phyloP scores from a whole-genome alignment of 768 basidiomycete species.

The Mycena capillaripes region DNA sequence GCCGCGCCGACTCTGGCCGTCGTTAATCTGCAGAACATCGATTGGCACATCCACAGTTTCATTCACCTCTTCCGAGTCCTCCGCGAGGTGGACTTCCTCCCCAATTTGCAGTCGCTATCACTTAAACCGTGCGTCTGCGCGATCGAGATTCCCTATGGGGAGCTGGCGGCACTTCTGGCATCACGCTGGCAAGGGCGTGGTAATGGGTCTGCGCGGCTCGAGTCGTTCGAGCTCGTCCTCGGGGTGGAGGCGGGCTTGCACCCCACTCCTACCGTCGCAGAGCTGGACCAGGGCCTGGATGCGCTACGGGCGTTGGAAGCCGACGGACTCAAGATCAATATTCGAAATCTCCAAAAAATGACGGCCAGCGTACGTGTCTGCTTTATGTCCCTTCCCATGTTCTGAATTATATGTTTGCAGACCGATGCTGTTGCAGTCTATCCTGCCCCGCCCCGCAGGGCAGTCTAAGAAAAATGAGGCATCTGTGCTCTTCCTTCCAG shows the following conservation, averaged over 20 bases:
- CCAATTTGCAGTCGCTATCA: neutral
- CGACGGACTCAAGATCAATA: neutral
- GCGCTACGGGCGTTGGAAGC: neutral
- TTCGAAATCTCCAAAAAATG: neutral
- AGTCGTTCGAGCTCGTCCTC: conserved; percentile 8
- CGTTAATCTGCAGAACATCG: too few species aligned
- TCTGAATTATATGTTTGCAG: neutral
- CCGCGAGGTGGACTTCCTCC: neutral
- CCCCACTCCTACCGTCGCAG: neutral
- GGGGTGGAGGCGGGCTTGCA: neutral
- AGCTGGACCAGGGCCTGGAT: neutral
- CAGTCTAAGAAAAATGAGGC: too few species aligned
- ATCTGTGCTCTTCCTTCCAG: too few species aligned
- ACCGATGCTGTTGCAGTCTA: neutral
- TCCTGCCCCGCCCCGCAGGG: too few species aligned
- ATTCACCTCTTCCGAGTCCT: too few species aligned
- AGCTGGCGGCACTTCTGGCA: neutral
- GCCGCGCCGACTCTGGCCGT: too few species aligned
- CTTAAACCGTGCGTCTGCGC: neutral
- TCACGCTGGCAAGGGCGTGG: neutral
- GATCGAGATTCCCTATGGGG: neutral
- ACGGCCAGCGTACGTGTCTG: neutral
- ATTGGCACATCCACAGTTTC: too few species aligned
- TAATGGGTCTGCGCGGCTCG: neutral
- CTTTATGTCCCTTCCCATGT: neutral